Percentiles rank a stretch among this genome's conserved stretches.
Conservation (phyloP, 305 asterid species). For the Petunia hybrid region DNA sequence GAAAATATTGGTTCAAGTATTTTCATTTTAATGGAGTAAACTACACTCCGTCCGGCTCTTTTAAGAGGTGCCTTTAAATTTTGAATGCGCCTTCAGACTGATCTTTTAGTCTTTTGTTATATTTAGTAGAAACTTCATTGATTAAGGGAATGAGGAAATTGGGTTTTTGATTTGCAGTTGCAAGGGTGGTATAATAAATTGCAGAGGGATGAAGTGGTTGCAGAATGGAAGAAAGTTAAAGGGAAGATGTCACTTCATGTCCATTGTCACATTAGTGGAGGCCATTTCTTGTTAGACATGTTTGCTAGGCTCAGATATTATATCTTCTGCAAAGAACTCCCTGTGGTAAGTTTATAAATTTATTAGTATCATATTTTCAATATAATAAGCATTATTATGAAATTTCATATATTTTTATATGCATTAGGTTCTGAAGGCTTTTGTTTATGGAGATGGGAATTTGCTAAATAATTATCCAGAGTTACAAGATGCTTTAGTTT, state of each 20-base stretch:
- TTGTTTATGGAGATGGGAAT: constrained; percentile 76
- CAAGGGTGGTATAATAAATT: constrained; percentile 91
- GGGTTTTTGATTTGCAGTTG: constrained; percentile 55
- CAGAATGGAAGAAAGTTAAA: constrained; percentile 92
- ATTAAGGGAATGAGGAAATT: not conserved
- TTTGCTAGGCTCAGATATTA: constrained; percentile 75
- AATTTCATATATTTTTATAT: not conserved
- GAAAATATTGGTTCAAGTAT: too few species aligned
- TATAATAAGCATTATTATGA: not conserved
- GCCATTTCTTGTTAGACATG: constrained; percentile 78
- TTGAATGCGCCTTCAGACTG: not conserved
- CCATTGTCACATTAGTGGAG: constrained; percentile 96
- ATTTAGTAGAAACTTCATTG: not conserved
- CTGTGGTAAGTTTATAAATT: constrained; percentile 65
- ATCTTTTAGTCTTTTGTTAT: not conserved
- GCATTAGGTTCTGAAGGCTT: constrained; percentile 80
- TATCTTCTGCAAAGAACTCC: constrained; percentile 96
- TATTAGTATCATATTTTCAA: not conserved
- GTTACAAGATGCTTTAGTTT: constrained; percentile 73
- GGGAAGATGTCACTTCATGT: constrained; percentile 94
- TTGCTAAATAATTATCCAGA: constrained; percentile 75
- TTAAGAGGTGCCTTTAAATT: not conserved
- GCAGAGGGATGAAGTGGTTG: constrained; percentile 96
- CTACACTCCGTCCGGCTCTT: too few species aligned
- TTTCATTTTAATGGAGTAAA: too few species aligned